These are phyloP conservation scores for Xylariomycetidae sp. DNA, from an alignment of 2,329 filamentous ascomycete genomes.

Conservation along the genomic window DNA sequence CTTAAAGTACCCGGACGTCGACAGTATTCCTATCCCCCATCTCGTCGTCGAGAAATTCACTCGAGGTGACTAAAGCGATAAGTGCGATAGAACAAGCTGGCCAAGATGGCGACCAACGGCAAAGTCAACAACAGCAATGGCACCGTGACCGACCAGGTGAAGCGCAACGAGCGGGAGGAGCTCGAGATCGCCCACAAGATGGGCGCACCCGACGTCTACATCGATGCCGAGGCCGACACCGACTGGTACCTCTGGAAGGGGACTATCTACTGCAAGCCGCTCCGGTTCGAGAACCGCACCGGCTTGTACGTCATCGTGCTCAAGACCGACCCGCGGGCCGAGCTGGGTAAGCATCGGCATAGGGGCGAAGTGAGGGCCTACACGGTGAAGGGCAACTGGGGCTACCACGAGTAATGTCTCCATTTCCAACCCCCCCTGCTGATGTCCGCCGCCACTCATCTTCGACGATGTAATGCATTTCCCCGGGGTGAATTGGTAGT, in stretches of 20 bases:
- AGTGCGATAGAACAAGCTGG: too few relatives aligned
- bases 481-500: background rate
- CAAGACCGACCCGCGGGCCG: slow-evolving; percentile 12
- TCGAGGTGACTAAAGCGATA: too few relatives aligned
- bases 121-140: too few relatives aligned
- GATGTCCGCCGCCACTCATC: too few relatives aligned
- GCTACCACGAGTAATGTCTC: slow-evolving; percentile 14
- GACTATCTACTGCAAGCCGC: slow-evolving; percentile 16
- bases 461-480: too few relatives aligned
- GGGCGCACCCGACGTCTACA: slow-evolving; percentile 5
- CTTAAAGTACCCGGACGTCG: too few relatives aligned
- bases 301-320: slow-evolving; percentile 16
- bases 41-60: too few relatives aligned
- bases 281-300: slow-evolving; percentile 15
- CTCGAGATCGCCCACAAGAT: slow-evolving; percentile 2
- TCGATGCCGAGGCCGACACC: slow-evolving; percentile 12
- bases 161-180: slow-evolving; percentile 1
- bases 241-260: slow-evolving; percentile 17
- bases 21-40: too few relatives aligned
- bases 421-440: background rate
- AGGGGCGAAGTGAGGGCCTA: slow-evolving; percentile 16
- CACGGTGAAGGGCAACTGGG: slow-evolving; percentile 15
- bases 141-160: background rate
- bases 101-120: too few relatives aligned
- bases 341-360: slow-evolving; percentile 19